phyloP scores from a whole-genome alignment of 2,329 filamentous ascomycete species.

The Neonectria magnoliae region DNA sequence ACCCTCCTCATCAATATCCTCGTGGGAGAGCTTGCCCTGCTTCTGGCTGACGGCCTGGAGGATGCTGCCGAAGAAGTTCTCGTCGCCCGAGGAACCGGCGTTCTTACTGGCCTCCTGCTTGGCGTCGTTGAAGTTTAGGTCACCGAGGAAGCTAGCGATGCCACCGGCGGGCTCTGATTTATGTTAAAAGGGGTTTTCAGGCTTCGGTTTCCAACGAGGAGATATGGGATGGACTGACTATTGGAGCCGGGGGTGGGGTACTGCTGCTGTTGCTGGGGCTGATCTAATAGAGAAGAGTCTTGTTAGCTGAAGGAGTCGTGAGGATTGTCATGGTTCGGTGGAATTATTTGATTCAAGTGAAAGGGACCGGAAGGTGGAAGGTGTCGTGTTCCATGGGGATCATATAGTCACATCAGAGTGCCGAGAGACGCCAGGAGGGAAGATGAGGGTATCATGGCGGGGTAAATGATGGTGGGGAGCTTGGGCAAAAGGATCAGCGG shows the following conservation, averaged over 20 bases:
- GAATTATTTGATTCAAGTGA: too few relatives aligned
- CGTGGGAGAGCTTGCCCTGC: conserved; percentile 58
- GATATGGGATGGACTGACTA: conserved; percentile 38
- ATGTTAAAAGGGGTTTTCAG: neutral
- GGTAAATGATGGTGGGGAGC: conserved; percentile 27
- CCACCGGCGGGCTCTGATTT: conserved; percentile 49
- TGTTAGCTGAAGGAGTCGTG: conserved; percentile 14
- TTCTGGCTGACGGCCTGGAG: conserved; percentile 60
- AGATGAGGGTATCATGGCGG: conserved; percentile 32
- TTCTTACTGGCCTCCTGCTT: conserved; percentile 59
- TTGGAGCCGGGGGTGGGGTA: conserved; percentile 38
- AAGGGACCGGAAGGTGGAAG: neutral
- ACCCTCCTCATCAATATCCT: conserved; percentile 63
- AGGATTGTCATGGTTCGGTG: neutral
- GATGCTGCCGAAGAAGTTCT: conserved; percentile 60
- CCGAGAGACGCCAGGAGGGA: conserved; percentile 17
- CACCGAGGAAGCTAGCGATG: conserved; percentile 53
- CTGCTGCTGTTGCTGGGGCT: conserved; percentile 35
- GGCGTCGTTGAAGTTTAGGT: conserved; percentile 60
- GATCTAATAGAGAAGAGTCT: conserved; percentile 8
- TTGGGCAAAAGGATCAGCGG: conserved; percentile 30
- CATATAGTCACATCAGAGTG: neutral
- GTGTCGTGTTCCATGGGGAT: neutral
- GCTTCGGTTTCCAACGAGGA: neutral
- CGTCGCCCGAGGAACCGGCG: conserved; percentile 58